Base-by-base conservation (phyloP, 108 stramenopile species). In the Epithemia pelagica region DNA sequence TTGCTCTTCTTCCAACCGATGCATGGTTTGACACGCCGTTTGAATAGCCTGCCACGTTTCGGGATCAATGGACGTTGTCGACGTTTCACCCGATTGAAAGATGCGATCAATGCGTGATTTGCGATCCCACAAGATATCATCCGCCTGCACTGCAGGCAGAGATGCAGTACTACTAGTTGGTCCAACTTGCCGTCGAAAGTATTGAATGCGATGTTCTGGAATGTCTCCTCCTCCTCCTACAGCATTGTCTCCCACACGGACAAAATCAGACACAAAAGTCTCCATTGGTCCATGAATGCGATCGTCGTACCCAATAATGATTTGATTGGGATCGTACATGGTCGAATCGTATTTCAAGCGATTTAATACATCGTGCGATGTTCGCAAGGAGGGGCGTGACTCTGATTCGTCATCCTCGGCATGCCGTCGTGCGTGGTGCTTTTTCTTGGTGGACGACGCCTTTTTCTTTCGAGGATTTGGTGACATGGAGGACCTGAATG, bases 211-310 rank as follows among this genome's bases (percentile, higher is more conserved):
- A 62, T 74, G 73, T 54, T 74, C 67, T 10, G 73, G 73, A 18
- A 74, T 62, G 24, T 74, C 67, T 7, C 73, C 67, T 15, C 73
- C 73, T 30, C 61, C 51, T n/a, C 67, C 26, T 52, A 73, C 67
- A 26, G 27, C 20, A 3, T 22, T 10, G n/a, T n/a, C n/a, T 15
- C 15, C 37, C 10, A 15, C 15, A 15, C 37, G 10, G 5, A 5
- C 10, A 56, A 55, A 74, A 30, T 74, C 67, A 2, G 59, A 28
- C 1, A 74, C 52, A 25, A 21, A 23, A 58, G 51, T 74, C 51
- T 74, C 73, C 73, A 74, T 62, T 1, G 73, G 73, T 1, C 73
- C 73, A 29, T 69, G 54, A n/a, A 74, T 69, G 18, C 73, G 27
- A 30, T 52, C 30, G 28, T 74, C 66, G 31, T 74, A 74, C 20